Base-by-base conservation (phyloP, 148 eudicot genomes). In the Vaccinium vitisidaea region DNA sequence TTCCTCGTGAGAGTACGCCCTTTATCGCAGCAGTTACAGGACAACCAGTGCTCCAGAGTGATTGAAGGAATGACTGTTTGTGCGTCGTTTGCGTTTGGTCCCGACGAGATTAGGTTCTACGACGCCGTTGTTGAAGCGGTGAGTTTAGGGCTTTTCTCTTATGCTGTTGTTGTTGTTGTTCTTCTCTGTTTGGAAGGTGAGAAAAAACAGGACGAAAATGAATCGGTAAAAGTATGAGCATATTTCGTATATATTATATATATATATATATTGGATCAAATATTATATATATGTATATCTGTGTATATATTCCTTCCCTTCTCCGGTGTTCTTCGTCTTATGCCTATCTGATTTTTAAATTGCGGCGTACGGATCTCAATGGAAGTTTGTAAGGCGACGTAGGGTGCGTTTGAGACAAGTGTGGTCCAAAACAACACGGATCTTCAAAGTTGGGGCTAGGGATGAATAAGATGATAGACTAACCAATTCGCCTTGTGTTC, bases 111-210 rank as follows among this genome's bases (percentile, higher is more conserved):
- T n/a, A 88, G 89, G 1, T 93, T 82, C 86, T 93, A 81, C 82
- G 94, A 93, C 84, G 96, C 96, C 86, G 74, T 88, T 81, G 90
- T 90, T 63, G 94, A 90, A 16, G 88, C 84, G 82, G 94, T 93
- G 85, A 75, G 90, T 76, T 85, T 46, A 59, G 19, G 32, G 2
- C n/a, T 52, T 58, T 43, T 43, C 46, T 43, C 46, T 43, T 43
- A 43, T 43, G 46, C 46, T 43, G 46, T 0, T 43, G 46, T 43
- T 43, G 12, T 36, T 15, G 15, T 1, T 18, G 21, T 4, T 71
- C 23, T 36, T 21, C 18, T 78, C 59, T 56, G 69, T 79, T 79
- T 27, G 81, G 63, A 32, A 6, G 36, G 61, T 25, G 59, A 25
- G 63, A 78, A 27, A 23, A 15, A 39, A 75, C 48, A 11, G 21